Evolutionary conservation across 306 rosid species (phyloP), one percentile per base, ranked within the genome.

Genomic region (Vicia sativa): DNA sequence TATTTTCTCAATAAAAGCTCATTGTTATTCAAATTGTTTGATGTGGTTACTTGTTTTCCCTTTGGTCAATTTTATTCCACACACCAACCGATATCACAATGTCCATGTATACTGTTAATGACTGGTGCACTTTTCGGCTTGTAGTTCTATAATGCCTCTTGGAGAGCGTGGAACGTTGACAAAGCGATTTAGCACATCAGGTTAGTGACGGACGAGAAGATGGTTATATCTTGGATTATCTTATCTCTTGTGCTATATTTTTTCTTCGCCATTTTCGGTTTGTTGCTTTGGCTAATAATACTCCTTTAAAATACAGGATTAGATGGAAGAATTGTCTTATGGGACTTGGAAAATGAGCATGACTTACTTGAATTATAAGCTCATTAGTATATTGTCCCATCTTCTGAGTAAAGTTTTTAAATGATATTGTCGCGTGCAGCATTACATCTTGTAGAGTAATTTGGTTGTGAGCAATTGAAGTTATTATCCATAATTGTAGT

Each of bases 171-270:
- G 89, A 66, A 77, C 74, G 49, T 45, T 80, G 56, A 65, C 72
- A 76, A 85, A 46, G 75, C 86, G 97, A 65, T 93, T 93, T 86
- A 93, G 97, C 89, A 93, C 97, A 38, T 88, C 99, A 77, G 99
- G 99, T 93, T 69, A 59, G 96, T 71, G 39, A 34, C 58, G n/a
- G 39, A 34, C 58, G n/a, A 43, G 67, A 72, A 58, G 46, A 62
- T 45, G 35, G 14, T 69, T 28, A 35, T 65, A 35, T 65, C 65
- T 9, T 19, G 43, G 42, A n/a, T 64, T 15, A 57, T 34, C 12
- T 41, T 54, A 11, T n/a, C 45, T 18, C 16, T 31, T 77, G 16
- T 54, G 59, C 31, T 11, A 37, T 29, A 28, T 28, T 55, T 21
- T 52, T 14, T 26, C 56, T 46, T 62, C 61, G 46, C 44, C 34